Evolutionary conservation across 2,329 filamentous ascomycete genomes (phyloP).

Genomic region (Beauveria rudraprayagi): DNA sequence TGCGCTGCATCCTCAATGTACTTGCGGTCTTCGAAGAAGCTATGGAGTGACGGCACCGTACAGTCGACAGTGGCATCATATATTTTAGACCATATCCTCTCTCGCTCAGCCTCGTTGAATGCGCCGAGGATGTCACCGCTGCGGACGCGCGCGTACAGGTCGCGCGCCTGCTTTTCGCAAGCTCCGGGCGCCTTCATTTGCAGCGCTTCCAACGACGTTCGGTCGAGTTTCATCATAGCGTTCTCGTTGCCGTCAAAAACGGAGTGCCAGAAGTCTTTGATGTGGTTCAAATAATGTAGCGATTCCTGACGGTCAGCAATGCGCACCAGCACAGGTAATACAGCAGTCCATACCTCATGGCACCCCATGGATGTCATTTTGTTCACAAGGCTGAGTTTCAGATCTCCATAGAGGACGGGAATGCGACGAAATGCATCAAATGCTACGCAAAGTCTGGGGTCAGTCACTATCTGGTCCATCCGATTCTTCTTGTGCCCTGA

Average conservation of each 20-base stretch:
- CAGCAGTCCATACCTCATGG: background rate
- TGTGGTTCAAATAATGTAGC: background rate
- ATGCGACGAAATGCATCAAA: background rate
- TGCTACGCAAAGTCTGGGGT: background rate
- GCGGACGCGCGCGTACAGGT: background rate
- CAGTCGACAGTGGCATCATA: background rate
- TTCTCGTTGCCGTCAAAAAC: background rate
- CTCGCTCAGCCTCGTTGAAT: background rate
- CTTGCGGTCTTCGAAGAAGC: background rate
- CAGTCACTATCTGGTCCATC: too few species aligned
- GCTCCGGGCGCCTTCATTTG: background rate
- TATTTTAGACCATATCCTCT: background rate
- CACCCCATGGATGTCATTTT: background rate
- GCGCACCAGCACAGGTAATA: background rate
- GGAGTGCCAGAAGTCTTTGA: background rate
- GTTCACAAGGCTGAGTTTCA: background rate
- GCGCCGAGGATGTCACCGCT: background rate
- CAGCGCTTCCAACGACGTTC: background rate
- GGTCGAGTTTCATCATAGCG: background rate
- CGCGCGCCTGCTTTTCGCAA: background rate
- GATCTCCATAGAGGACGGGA: background rate
- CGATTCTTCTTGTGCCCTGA: background rate
- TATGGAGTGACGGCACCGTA: background rate
- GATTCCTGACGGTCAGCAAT: background rate
- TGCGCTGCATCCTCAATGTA: background rate